A percentile compares a stretch with the other conserved stretches of the same genome.
Conservation (phyloP, 371 early-diverging fungal genomes). For the Hamiltosporidium tvaerminnensis region DNA sequence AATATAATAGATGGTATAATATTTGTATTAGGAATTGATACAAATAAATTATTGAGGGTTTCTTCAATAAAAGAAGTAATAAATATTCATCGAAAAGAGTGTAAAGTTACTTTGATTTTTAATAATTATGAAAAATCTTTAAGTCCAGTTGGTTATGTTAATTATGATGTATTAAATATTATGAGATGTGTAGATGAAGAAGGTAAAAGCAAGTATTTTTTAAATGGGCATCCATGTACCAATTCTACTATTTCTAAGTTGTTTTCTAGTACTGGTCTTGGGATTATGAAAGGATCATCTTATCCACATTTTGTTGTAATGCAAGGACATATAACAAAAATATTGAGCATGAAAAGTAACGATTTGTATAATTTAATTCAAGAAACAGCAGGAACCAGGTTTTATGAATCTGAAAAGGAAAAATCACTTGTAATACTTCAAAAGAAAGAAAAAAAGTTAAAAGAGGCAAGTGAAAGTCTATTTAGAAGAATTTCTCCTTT, state of each 20-base stretch:
- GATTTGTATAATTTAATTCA: conserved; percentile 88
- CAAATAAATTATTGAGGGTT: conserved; percentile 20
- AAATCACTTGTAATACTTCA: conserved; percentile 75
- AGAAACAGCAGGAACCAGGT: conserved; percentile 88
- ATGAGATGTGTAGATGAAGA: conserved; percentile 11
- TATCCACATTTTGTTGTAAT: conserved; percentile 55
- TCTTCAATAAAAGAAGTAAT: conserved; percentile 29
- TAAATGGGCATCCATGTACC: conserved; percentile 25
- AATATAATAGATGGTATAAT: conserved; percentile 96
- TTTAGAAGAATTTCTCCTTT: conserved; percentile 77
- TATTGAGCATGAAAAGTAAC: conserved; percentile 88
- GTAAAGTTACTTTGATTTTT: conserved; percentile 30
- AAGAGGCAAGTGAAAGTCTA: conserved; percentile 69
- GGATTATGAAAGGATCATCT: conserved; percentile 10
- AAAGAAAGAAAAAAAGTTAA: conserved; percentile 81
- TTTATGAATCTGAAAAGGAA: conserved; percentile 86
- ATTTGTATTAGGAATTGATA: conserved; percentile 87
- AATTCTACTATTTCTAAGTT: conserved; percentile 17
- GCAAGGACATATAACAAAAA: conserved; percentile 94
- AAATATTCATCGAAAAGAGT: conserved; percentile 27
- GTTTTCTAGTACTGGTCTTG: conserved; percentile 15
- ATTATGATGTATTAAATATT: conserved; percentile 20
- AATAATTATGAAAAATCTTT: conserved; percentile 20
- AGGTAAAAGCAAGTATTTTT: conserved; percentile 23
- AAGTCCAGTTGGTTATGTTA: conserved; percentile 17